phyloP scores from a whole-genome alignment of 2,329 filamentous ascomycete species.

The Calonectria montana region DNA sequence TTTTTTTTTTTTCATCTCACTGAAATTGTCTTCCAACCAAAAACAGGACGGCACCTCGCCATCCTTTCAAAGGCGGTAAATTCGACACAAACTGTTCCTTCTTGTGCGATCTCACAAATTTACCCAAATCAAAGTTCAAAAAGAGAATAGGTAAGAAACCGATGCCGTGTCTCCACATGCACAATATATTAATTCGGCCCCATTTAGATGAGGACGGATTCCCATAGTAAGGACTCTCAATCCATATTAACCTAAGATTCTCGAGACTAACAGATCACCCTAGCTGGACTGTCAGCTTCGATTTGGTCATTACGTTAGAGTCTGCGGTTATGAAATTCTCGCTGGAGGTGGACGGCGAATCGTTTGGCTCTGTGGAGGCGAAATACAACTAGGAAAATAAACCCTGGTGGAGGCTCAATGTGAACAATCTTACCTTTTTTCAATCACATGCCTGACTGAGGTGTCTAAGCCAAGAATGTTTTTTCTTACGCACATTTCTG shows the following conservation, averaged over 20 bases:
- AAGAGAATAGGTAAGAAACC: neutral
- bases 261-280: neutral
- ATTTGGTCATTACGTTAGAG: constrained; percentile 8
- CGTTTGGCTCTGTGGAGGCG: neutral
- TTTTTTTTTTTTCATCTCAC: no score
- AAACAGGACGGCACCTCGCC: neutral
- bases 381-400: constrained; percentile 1
- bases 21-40: neutral
- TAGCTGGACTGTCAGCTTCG: neutral
- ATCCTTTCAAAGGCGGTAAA: neutral
- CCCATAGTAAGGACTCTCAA: neutral
- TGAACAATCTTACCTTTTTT: no score
- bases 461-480: no score
- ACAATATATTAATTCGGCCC: neutral
- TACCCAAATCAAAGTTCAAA: neutral
- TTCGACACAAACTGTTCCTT: neutral
- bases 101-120: neutral
- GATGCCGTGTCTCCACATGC: neutral
- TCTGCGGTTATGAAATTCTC: constrained; percentile 18
- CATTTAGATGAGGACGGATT: neutral
- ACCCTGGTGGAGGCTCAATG: no score
- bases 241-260: neutral
- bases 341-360: constrained; percentile 5
- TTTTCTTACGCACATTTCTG: no score
- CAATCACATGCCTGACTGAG: no score